Percentiles rank a stretch among this genome's conserved stretches.
Evolutionary conservation across 2,329 filamentous ascomycete genomes (phyloP).

Genomic region (Geosmithia morbida): DNA sequence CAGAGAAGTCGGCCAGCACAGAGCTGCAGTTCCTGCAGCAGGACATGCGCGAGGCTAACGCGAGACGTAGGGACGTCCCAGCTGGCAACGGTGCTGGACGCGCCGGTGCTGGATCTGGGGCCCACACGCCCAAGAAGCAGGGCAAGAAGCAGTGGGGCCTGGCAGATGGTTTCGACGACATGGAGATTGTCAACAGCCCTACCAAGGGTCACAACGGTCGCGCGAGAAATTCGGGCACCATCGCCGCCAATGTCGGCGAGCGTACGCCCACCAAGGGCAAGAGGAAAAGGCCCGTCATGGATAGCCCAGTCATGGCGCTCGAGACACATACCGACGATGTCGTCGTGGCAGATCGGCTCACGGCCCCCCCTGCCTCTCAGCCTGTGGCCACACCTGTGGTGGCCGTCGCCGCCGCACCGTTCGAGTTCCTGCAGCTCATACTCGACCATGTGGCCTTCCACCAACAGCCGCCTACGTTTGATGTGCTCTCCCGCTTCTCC

Average conservation of each 20-base stretch:
- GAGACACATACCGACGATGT: constrained; percentile 32
- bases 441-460: constrained; percentile 45
- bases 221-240: constrained; percentile 23
- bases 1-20: constrained; percentile 50
- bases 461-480: constrained; percentile 47
- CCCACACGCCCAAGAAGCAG: constrained; percentile 45
- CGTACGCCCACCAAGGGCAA: constrained; percentile 54
- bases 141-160: constrained; percentile 37
- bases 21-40: constrained; percentile 61
- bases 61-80: constrained; percentile 28
- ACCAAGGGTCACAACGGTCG: constrained; percentile 27
- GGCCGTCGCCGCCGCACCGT: neutral
- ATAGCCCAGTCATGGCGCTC: constrained; percentile 52
- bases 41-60: constrained; percentile 48
- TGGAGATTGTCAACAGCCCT: constrained; percentile 39
- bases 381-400: constrained; percentile 5
- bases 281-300: constrained; percentile 49
- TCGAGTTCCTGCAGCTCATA: constrained; percentile 45
- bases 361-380: constrained; percentile 5
- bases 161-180: constrained; percentile 66
- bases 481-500: constrained; percentile 47
- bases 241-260: constrained; percentile 30
- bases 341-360: constrained; percentile 14
- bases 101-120: constrained; percentile 5
- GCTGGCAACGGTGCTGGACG: constrained; percentile 1